phyloP scores from a whole-genome alignment of 805 yeast genomes.

The Nakazawaea ernobii region DNA sequence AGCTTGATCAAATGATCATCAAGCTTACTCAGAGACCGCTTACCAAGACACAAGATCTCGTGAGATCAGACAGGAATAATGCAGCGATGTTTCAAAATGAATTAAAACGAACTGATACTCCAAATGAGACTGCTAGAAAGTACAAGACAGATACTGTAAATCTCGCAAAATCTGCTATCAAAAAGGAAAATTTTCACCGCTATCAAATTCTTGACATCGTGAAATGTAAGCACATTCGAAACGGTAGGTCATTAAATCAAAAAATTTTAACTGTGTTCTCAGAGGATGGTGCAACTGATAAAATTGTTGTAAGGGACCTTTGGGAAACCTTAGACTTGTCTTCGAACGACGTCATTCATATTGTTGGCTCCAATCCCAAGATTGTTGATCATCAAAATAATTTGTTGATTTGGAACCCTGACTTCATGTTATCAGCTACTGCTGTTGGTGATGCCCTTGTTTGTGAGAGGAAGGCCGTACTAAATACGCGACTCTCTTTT shows the following conservation, averaged over 20 bases:
- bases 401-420: slow-evolving; percentile 80
- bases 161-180: slow-evolving; percentile 37
- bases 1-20: slow-evolving; percentile 1
- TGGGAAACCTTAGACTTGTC: slow-evolving; percentile 47
- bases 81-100: slow-evolving; percentile 9
- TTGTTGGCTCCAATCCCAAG: slow-evolving; percentile 34
- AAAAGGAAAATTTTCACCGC: slow-evolving; percentile 40
- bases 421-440: slow-evolving; percentile 75
- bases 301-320: slow-evolving; percentile 54
- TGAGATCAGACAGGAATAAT: slow-evolving; percentile 5
- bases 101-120: slow-evolving; percentile 4
- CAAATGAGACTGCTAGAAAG: background rate
- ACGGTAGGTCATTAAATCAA: slow-evolving; percentile 34
- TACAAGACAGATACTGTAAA: background rate
- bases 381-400: slow-evolving; percentile 52
- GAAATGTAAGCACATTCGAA: slow-evolving; percentile 24
- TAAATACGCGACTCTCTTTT: slow-evolving; percentile 48
- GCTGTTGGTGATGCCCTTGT: slow-evolving; percentile 67
- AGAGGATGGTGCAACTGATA: slow-evolving; percentile 24
- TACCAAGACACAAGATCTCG: slow-evolving; percentile 1
- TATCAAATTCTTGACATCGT: slow-evolving; percentile 36
- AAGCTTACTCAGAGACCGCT: slow-evolving; percentile 6
- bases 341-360: slow-evolving; percentile 54
- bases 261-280: slow-evolving; percentile 48
- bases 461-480: slow-evolving; percentile 68